Evolutionary conservation across 768 basidiomycete genomes (phyloP).

Genomic region (Cyclocybe aegerita): DNA sequence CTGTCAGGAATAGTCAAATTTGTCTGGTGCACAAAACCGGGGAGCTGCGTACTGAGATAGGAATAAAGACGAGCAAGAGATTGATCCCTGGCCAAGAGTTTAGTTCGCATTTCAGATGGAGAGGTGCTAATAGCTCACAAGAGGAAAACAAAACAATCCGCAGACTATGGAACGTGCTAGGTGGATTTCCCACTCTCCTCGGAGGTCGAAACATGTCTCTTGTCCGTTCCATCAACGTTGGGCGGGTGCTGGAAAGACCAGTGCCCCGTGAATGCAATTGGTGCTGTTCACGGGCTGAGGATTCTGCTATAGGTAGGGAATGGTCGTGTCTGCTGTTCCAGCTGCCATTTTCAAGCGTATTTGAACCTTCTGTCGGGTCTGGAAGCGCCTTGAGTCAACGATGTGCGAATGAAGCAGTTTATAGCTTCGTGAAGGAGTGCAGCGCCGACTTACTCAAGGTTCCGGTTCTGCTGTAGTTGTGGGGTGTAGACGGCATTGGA

Average conservation of each 20-base stretch:
- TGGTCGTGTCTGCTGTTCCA: too few species aligned
- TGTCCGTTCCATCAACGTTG: constrained; percentile 10
- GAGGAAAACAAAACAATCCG: constrained; percentile 54
- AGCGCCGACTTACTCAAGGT: too few species aligned
- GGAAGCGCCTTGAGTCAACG: too few species aligned
- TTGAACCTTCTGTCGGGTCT: too few species aligned
- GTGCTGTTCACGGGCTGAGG: constrained; percentile 2
- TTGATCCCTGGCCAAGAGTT: constrained; percentile 56
- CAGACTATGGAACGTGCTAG: constrained; percentile 45
- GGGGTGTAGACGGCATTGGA: too few species aligned
- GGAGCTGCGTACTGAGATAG: constrained; percentile 51
- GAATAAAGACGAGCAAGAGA: constrained; percentile 69
- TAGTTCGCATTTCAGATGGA: not conserved
- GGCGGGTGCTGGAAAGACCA: not conserved
- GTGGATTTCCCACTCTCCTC: constrained; percentile 42
- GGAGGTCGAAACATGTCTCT: constrained; percentile 32
- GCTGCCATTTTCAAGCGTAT: too few species aligned
- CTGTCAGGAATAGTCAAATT: constrained; percentile 30
- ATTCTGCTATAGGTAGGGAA: not conserved
- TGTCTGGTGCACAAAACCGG: not conserved
- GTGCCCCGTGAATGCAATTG: not conserved
- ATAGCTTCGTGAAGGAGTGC: too few species aligned
- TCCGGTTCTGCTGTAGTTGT: too few species aligned
- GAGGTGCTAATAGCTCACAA: constrained; percentile 37
- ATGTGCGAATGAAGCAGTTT: too few species aligned